Conservation (phyloP, 192 early-diverging fungal genomes). For the Mortierella antarctica region DNA sequence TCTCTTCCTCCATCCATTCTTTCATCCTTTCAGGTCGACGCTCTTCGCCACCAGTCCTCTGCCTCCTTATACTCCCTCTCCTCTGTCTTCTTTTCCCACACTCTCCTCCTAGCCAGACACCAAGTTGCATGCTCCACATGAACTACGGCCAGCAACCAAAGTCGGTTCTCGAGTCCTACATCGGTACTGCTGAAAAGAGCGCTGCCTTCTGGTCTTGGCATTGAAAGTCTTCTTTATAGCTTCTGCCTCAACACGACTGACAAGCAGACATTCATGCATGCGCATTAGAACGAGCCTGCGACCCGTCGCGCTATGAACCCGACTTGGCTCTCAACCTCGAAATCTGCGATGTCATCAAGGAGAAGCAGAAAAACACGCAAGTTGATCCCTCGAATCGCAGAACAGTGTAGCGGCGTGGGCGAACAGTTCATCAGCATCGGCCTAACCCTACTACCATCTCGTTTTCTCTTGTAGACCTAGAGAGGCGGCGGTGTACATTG, state of each 20-base stretch:
- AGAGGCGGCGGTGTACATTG: slow-evolving; percentile 79
- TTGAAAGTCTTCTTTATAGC: background rate
- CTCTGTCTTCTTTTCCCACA: background rate
- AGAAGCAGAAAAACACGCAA: slow-evolving; percentile 86
- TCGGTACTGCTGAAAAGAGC: slow-evolving; percentile 19
- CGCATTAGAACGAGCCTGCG: slow-evolving; percentile 80
- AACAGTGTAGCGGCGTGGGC: background rate
- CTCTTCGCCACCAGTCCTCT: background rate
- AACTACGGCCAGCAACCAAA: slow-evolving; percentile 50
- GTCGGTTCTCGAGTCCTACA: slow-evolving; percentile 46
- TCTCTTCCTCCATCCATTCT: too few relatives aligned
- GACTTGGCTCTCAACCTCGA: slow-evolving; percentile 93
- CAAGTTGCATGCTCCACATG: slow-evolving; percentile 9
- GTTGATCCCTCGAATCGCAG: slow-evolving; percentile 25
- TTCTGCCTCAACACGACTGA: background rate
- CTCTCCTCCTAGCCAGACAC: background rate
- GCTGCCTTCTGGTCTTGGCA: background rate
- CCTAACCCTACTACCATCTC: background rate
- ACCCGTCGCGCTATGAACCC: slow-evolving; percentile 74
- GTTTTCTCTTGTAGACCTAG: slow-evolving; percentile 64
- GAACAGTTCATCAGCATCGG: background rate
- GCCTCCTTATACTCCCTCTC: background rate
- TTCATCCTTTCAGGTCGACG: too few relatives aligned
- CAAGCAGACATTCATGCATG: background rate
- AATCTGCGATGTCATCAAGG: slow-evolving; percentile 95